These are phyloP conservation scores for Collybia nuda DNA, from an alignment of 768 basidiomycete genomes.

Conservation along the genomic window DNA sequence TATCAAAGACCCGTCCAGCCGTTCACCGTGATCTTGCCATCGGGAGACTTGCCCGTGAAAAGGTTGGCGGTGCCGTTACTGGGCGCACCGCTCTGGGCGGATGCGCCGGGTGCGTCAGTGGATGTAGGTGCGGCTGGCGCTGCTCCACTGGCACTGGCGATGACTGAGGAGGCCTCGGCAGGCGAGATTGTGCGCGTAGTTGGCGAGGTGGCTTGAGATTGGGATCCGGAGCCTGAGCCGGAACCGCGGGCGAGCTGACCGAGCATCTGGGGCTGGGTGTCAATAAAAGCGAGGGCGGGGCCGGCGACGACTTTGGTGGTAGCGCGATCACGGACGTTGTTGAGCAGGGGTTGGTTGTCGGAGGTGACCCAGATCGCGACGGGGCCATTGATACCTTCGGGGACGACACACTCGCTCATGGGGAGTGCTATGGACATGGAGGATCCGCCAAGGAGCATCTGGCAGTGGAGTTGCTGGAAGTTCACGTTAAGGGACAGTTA, in stretches of 20 bases:
- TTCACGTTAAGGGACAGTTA: background rate
- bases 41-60: conserved; percentile 38
- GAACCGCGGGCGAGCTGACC: conserved; percentile 39
- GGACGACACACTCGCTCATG: conserved; percentile 61
- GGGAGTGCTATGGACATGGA: conserved; percentile 59
- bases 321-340: conserved; percentile 58
- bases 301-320: conserved; percentile 63
- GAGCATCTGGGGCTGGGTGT: conserved; percentile 54
- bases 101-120: conserved; percentile 17
- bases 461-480: conserved; percentile 59
- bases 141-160: conserved; percentile 16
- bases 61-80: conserved; percentile 25
- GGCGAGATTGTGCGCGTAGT: conserved; percentile 19
- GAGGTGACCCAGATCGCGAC: conserved; percentile 72
- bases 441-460: conserved; percentile 71
- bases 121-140: conserved; percentile 15
- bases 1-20: conserved; percentile 38
- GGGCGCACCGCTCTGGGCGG: conserved; percentile 18
- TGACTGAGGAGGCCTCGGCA: conserved; percentile 20
- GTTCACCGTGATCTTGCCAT: conserved; percentile 42
- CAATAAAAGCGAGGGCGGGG: conserved; percentile 67
- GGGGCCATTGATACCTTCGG: conserved; percentile 67
- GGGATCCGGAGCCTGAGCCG: background rate
- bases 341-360: conserved; percentile 59
- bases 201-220: conserved; percentile 2